Evolutionary conservation across 352 stramenopile genomes (phyloP).

Genomic region (Phytophthora fragariaefolia): DNA sequence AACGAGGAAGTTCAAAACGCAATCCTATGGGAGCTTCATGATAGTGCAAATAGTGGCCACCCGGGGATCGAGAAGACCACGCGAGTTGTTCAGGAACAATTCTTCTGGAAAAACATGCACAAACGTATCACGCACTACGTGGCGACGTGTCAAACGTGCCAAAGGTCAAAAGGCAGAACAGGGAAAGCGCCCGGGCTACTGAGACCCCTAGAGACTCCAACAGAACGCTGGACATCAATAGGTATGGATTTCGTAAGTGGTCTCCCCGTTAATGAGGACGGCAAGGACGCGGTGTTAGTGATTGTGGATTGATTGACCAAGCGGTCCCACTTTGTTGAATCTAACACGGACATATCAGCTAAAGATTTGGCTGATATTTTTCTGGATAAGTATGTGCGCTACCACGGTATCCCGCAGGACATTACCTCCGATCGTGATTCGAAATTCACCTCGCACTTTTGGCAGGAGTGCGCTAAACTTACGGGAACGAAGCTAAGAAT

Average conservation of each 20-base stretch:
- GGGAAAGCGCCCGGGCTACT: slow-evolving; percentile 4
- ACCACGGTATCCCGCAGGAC: slow-evolving; percentile 6
- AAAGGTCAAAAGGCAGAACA: slow-evolving; percentile 6
- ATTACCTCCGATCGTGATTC: slow-evolving; percentile 12
- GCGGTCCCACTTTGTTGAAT: slow-evolving; percentile 12
- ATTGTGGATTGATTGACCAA: slow-evolving; percentile 17
- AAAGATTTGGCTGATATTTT: neutral
- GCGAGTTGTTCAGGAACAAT: slow-evolving; percentile 1
- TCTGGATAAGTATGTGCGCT: slow-evolving; percentile 4
- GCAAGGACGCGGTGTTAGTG: slow-evolving; percentile 8
- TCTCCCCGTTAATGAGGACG: neutral
- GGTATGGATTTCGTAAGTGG: slow-evolving; percentile 20
- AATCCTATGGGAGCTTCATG: slow-evolving; percentile 12
- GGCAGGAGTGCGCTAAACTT: neutral
- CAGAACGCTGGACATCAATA: neutral
- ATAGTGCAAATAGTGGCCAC: slow-evolving; percentile 15
- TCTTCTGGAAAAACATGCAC: slow-evolving; percentile 13
- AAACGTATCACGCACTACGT: slow-evolving; percentile 6
- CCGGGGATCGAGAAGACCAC: slow-evolving; percentile 12
- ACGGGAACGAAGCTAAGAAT: slow-evolving; percentile 4
- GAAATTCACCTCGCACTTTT: slow-evolving; percentile 19
- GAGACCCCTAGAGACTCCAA: slow-evolving; percentile 1
- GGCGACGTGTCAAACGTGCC: slow-evolving; percentile 7
- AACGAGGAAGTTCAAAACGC: slow-evolving; percentile 19
- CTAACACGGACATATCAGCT: neutral